Evolutionary conservation across 371 early-diverging fungal genomes (phyloP).

Genomic region (Rhizopus sp.): DNA sequence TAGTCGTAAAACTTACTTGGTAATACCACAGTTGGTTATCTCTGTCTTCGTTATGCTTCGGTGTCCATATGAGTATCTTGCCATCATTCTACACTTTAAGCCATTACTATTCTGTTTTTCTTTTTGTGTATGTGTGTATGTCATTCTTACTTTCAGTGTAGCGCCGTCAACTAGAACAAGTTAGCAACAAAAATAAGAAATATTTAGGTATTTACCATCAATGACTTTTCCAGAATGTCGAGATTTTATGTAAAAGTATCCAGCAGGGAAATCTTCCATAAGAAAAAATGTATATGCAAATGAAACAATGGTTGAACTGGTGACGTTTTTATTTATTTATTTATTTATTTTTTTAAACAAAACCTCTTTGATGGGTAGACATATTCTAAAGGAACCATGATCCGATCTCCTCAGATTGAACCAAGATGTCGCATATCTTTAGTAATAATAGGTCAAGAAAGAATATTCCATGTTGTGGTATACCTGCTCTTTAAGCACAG

Average conservation of each 20-base stretch:
- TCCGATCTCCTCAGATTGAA: too few species aligned
- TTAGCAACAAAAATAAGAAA: background rate
- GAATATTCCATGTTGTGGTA: too few species aligned
- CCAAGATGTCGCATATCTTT: too few species aligned
- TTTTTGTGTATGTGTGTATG: background rate
- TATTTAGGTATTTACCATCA: conserved; percentile 35
- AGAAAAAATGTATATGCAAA: too few species aligned
- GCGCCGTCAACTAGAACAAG: conserved; percentile 37
- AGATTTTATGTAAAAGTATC: conserved; percentile 52
- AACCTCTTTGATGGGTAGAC: too few species aligned
- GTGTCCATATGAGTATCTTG: conserved; percentile 49
- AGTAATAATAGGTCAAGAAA: too few species aligned
- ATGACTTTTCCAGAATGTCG: conserved; percentile 45
- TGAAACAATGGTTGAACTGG: too few species aligned
- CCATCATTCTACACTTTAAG: conserved; percentile 43
- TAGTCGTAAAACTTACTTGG: conserved; percentile 31
- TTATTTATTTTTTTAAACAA: too few species aligned
- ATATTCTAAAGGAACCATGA: too few species aligned
- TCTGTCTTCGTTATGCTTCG: conserved; percentile 47
- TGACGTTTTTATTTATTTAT: too few species aligned
- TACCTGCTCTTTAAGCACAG: too few species aligned
- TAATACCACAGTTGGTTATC: conserved; percentile 55
- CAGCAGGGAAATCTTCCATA: conserved; percentile 48
- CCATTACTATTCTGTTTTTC: background rate
- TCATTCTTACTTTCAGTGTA: conserved; percentile 28